Percentiles rank a stretch among this genome's conserved stretches.
These are phyloP conservation scores for Wilcoxina mikolae DNA, from an alignment of 495 filamentous ascomycete species.

Conservation along the genomic window DNA sequence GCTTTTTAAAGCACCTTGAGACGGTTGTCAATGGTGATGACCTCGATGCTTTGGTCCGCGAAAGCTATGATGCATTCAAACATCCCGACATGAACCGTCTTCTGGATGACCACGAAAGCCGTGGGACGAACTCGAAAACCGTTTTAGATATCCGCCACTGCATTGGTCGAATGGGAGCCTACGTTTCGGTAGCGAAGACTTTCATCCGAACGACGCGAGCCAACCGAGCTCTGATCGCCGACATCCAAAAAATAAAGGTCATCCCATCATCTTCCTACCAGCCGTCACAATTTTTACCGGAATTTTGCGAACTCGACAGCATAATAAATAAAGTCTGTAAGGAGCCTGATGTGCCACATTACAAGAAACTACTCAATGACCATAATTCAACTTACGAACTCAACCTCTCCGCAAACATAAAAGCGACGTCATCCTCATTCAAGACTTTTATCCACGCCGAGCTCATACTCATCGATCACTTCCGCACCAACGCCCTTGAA, in stretches of 20 bases:
- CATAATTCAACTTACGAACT: no score
- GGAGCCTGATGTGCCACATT: no score
- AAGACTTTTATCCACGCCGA: neutral
- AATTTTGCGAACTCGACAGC: no score
- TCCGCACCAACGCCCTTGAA: neutral
- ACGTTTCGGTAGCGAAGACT: neutral
- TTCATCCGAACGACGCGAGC: neutral
- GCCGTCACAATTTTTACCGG: no score
- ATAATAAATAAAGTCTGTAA: no score
- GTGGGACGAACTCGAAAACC: neutral
- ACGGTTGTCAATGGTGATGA: neutral
- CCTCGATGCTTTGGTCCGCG: neutral
- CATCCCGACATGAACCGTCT: neutral
- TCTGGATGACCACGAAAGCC: neutral
- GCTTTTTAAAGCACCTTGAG: neutral
- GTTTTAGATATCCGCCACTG: neutral
- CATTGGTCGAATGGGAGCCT: neutral
- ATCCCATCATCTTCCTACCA: neutral
- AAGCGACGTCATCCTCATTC: no score
- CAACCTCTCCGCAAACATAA: no score
- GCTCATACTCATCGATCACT: neutral
- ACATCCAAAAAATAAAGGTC: neutral
- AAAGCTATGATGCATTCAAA: neutral
- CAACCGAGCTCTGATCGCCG: neutral
- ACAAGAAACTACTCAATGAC: no score